phyloP scores from a whole-genome alignment of 1,139 yeast genomes.

The Suhomyces taliae region DNA sequence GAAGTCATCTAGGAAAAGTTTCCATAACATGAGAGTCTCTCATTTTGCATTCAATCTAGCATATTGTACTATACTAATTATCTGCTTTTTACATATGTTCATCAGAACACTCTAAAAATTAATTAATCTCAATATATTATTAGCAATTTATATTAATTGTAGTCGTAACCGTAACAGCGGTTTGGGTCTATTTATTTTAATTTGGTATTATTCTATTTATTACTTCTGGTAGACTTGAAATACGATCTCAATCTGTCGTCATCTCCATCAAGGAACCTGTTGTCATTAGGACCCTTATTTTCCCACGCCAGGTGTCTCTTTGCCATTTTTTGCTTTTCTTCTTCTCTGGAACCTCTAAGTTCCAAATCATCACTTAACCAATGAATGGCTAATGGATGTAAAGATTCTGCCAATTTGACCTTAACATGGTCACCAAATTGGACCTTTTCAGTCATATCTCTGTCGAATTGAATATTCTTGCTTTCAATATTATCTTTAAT shows the following conservation, averaged over 20 bases:
- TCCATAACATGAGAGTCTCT: neutral
- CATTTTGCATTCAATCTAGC: neutral
- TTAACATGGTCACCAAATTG: constrained; percentile 24
- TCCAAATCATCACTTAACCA: constrained; percentile 61
- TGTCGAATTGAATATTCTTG: constrained; percentile 30
- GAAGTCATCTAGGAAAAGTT: too few species aligned
- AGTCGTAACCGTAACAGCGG: neutral
- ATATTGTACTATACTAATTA: constrained; percentile 1
- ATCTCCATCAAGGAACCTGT: constrained; percentile 47
- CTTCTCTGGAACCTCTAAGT: constrained; percentile 55
- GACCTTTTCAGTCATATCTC: constrained; percentile 20
- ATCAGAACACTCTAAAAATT: neutral
- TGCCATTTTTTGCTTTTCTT: constrained; percentile 45
- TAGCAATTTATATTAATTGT: neutral
- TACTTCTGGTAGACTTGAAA: constrained; percentile 47
- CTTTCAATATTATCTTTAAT: constrained; percentile 29
- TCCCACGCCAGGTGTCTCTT: constrained; percentile 25
- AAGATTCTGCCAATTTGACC: constrained; percentile 42
- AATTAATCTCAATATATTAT: neutral
- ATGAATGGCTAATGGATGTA: constrained; percentile 68
- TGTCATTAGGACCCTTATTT: constrained; percentile 34
- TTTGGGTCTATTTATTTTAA: too few species aligned
- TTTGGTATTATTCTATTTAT: constrained; percentile 4
- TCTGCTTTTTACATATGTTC: too few species aligned
- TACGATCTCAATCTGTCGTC: constrained; percentile 47